A percentile compares a stretch with the other conserved stretches of the same genome.
phyloP scores from a whole-genome alignment of 1,284 basidiomycete genomes.

The Phylloboletellus chloephorus region DNA sequence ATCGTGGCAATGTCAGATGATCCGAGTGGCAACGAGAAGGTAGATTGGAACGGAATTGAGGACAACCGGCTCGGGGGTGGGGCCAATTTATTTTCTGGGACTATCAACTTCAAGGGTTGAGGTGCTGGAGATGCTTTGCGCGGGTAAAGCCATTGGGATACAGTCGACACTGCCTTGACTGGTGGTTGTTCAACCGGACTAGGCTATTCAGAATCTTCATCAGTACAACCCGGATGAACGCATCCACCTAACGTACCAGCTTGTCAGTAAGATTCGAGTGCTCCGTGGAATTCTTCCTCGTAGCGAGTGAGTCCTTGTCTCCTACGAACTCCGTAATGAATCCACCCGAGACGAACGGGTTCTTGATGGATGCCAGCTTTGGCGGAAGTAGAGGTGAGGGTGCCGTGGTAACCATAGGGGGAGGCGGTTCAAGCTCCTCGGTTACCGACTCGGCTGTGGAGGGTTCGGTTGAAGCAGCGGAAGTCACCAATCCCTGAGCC shows the following conservation, averaged over 20 bases:
- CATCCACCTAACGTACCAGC: constrained; percentile 11
- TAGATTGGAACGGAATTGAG: constrained; percentile 13
- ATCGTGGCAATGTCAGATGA: constrained; percentile 13
- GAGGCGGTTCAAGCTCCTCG: constrained; percentile 14
- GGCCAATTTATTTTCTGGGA: constrained; percentile 13
- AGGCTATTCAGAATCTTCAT: constrained; percentile 10
- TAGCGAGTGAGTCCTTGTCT: constrained; percentile 20
- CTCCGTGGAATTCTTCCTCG: constrained; percentile 20
- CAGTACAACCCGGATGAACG: neutral
- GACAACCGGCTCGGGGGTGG: constrained; percentile 7
- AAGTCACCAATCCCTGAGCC: constrained; percentile 16
- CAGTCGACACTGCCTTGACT: constrained; percentile 21
- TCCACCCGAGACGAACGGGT: constrained; percentile 51
- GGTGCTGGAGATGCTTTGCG: constrained; percentile 10
- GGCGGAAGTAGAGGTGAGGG: neutral
- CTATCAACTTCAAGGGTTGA: constrained; percentile 8
- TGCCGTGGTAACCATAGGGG: neutral
- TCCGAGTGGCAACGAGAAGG: constrained; percentile 16
- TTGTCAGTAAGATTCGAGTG: constrained; percentile 9
- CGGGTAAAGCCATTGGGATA: constrained; percentile 12
- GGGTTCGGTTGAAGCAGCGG: constrained; percentile 20
- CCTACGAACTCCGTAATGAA: constrained; percentile 44
- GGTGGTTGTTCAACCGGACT: constrained; percentile 12
- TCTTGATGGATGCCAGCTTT: constrained; percentile 27
- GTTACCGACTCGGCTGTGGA: constrained; percentile 7